Conservation (phyloP, 352 stramenopile species). For the Pythium chondricola region DNA sequence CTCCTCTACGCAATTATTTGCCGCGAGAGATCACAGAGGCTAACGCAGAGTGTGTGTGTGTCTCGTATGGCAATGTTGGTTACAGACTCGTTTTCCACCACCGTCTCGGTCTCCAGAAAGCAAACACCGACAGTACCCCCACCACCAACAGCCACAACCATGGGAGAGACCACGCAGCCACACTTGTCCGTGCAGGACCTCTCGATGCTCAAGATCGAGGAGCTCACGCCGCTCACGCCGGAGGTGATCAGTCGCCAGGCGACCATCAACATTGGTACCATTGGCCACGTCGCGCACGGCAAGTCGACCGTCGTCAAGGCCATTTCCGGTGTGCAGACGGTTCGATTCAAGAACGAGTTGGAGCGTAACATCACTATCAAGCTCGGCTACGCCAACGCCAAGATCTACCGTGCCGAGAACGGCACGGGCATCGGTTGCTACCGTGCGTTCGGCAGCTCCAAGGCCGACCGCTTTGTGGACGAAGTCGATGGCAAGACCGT, state of each 20-base stretch:
- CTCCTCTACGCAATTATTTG: too few relatives aligned
- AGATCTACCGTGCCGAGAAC: conserved; percentile 96
- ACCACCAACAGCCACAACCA: conserved; percentile 15
- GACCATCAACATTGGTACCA: conserved; percentile 99
- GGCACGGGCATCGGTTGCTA: conserved; percentile 81
- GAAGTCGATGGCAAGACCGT: conserved; percentile 85
- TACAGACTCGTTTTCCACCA: conserved; percentile 17
- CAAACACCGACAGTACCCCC: not conserved
- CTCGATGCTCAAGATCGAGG: conserved; percentile 91
- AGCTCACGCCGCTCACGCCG: conserved; percentile 96
- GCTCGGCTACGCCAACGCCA: conserved; percentile 99
- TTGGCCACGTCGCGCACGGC: conserved; percentile 99
- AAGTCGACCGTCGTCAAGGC: conserved; percentile 99
- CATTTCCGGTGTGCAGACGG: conserved; percentile 98
- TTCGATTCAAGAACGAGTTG: conserved; percentile 99
- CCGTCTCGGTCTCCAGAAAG: conserved; percentile 14
- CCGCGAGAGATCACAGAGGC: too few relatives aligned
- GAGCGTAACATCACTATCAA: conserved; percentile 99
- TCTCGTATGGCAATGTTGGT: conserved; percentile 4
- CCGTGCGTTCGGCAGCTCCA: conserved; percentile 84
- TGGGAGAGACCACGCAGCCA: conserved; percentile 66
- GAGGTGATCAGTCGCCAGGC: conserved; percentile 97
- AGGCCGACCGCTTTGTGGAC: conserved; percentile 82
- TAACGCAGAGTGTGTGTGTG: not conserved
- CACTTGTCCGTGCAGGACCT: conserved; percentile 92